A percentile compares a stretch with the other conserved stretches of the same genome.
These are phyloP conservation scores for Uronychia setigera DNA, from an alignment of 73 alveolate genomes.

Conservation along the genomic window DNA sequence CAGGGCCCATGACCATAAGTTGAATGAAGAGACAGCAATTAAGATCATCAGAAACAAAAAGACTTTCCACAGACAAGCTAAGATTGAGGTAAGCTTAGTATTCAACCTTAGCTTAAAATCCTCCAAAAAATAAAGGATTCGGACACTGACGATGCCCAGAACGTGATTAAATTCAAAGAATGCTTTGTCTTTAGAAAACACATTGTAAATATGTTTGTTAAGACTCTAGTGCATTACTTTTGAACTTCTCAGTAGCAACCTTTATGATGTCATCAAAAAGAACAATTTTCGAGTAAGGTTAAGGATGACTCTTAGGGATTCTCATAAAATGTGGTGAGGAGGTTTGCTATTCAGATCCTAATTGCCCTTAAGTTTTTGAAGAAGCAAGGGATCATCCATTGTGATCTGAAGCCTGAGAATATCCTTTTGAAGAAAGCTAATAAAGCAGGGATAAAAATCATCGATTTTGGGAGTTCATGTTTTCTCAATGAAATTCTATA, in stretches of 20 bases:
- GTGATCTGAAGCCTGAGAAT: conserved; percentile 91
- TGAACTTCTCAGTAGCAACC: conserved; percentile 55
- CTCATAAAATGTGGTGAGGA: conserved; percentile 53
- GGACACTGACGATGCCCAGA: conserved; percentile 55
- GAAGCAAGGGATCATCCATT: conserved; percentile 64
- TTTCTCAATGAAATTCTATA: conserved; percentile 59
- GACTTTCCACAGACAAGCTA: conserved; percentile 66
- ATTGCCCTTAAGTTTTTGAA: conserved; percentile 17
- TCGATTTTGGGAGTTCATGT: conserved; percentile 88
- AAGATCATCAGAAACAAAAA: conserved; percentile 72
- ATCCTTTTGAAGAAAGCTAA: conserved; percentile 71
- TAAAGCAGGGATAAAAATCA: conserved; percentile 72
- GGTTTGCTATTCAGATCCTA: conserved; percentile 51
- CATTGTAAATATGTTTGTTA: conserved; percentile 22
- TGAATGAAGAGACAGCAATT: conserved; percentile 69
- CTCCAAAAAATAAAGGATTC: conserved; percentile 59
- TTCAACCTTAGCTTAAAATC: conserved; percentile 20
- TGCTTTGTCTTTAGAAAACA: conserved; percentile 70
- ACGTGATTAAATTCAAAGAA: conserved; percentile 70
- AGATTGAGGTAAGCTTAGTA: conserved; percentile 54
- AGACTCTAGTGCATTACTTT: conserved; percentile 61
- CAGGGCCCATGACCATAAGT: conserved; percentile 82
- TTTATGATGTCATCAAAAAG: conserved; percentile 80
- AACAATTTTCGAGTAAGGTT: conserved; percentile 17
- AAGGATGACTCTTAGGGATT: conserved; percentile 75